A percentile compares a stretch with the other conserved stretches of the same genome.
These are phyloP conservation scores for Pythium myriotylum DNA, from an alignment of 352 stramenopile genomes.

Conservation along the genomic window DNA sequence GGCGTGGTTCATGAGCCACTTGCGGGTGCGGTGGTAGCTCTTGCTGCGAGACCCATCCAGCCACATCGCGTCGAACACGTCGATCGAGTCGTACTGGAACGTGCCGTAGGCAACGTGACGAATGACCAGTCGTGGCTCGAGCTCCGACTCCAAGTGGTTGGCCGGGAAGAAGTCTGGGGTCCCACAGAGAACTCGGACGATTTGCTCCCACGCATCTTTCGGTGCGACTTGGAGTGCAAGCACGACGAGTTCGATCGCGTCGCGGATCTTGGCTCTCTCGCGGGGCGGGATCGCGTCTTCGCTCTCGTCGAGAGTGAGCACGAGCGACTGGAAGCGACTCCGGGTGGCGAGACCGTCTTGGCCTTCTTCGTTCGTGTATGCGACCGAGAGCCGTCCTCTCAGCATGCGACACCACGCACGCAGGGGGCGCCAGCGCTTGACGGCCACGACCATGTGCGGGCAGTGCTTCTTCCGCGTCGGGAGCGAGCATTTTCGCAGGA, in stretches of 20 bases:
- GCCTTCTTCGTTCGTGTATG: constrained; percentile 19
- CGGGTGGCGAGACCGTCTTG: constrained; percentile 15
- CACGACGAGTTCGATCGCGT: constrained; percentile 25
- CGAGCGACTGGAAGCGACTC: constrained; percentile 18
- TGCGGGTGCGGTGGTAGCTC: constrained; percentile 15
- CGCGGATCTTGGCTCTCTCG: constrained; percentile 20
- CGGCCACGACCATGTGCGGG: constrained; percentile 20
- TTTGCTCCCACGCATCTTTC: constrained; percentile 22
- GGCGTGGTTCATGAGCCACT: constrained; percentile 10
- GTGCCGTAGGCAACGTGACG: constrained; percentile 16
- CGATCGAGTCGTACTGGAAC: constrained; percentile 22
- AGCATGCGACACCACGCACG: constrained; percentile 20
- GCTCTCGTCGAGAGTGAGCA: constrained; percentile 27
- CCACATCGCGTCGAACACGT: constrained; percentile 24
- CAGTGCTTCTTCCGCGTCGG: constrained; percentile 17
- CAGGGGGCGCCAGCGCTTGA: constrained; percentile 21
- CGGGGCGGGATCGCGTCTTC: constrained; percentile 12
- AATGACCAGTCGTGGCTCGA: constrained; percentile 17
- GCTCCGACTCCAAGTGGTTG: constrained; percentile 20
- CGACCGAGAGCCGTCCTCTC: constrained; percentile 15
- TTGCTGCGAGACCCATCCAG: neutral
- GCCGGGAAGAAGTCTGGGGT: constrained; percentile 24
- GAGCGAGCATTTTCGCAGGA: constrained; percentile 14
- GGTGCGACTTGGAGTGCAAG: constrained; percentile 13
- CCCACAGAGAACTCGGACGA: constrained; percentile 22